Evolutionary conservation across 1,284 basidiomycete genomes (phyloP).

Genomic region (Erythrobasidium hasegawianum): DNA sequence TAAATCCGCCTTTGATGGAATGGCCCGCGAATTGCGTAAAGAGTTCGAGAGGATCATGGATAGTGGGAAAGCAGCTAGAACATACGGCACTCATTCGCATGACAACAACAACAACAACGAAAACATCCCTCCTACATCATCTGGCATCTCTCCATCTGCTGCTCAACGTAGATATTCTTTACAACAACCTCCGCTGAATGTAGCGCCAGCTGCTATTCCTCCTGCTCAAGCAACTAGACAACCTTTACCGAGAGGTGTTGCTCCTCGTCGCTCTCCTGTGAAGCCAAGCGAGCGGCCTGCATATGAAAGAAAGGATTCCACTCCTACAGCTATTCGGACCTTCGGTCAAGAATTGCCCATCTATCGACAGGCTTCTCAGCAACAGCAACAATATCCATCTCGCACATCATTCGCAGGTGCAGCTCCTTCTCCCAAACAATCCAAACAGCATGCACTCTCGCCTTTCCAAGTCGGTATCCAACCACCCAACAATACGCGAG

Average conservation of each 20-base stretch:
- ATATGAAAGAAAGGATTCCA: not conserved
- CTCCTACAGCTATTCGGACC: not conserved
- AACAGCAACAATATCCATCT: not conserved
- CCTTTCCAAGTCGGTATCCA: constrained; percentile 17
- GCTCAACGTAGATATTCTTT: constrained; percentile 1
- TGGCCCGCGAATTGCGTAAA: constrained; percentile 33
- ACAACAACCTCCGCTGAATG: not conserved
- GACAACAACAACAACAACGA: not conserved
- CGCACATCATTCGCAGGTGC: too few species aligned
- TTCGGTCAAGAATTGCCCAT: not conserved
- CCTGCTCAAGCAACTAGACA: not conserved
- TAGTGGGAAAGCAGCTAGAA: constrained; percentile 9
- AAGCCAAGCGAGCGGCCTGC: not conserved
- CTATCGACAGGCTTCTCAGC: not conserved
- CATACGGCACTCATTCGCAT: not conserved
- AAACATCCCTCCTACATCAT: not conserved
- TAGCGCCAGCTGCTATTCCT: not conserved
- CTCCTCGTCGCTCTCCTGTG: not conserved
- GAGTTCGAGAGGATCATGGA: constrained; percentile 36
- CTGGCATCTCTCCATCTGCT: not conserved
- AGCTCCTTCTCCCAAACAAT: too few species aligned
- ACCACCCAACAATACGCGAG: constrained; percentile 28
- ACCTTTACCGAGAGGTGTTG: not conserved
- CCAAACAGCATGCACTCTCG: not conserved
- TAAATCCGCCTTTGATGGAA: constrained; percentile 34